Evolutionary conservation across 2,329 filamentous ascomycete genomes (phyloP).

Genomic region (Kalaharituber pfeilii): DNA sequence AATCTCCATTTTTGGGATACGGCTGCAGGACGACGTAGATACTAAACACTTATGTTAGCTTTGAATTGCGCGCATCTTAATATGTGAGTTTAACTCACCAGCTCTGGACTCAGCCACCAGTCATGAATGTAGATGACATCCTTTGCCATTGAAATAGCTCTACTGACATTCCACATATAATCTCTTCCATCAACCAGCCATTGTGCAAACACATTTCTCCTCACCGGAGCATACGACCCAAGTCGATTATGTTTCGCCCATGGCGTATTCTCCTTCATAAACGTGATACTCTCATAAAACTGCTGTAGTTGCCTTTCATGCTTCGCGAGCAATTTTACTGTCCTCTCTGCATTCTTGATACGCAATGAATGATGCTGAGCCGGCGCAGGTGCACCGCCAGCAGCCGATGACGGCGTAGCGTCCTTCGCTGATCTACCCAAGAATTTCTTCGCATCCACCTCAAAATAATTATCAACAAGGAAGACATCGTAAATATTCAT

Average conservation of each 20-base stretch:
- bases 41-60: constrained; percentile 28
- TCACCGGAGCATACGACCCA: constrained; percentile 80
- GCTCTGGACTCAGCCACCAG: constrained; percentile 94
- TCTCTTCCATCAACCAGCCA: constrained; percentile 95
- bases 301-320: constrained; percentile 80
- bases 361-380: constrained; percentile 70
- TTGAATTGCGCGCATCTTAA: not conserved
- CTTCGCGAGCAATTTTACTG: constrained; percentile 74
- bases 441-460: constrained; percentile 54
- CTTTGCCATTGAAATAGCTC: constrained; percentile 89
- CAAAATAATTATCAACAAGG: constrained; percentile 79
- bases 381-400: constrained; percentile 36
- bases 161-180: constrained; percentile 98
- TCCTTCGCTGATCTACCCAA: constrained; percentile 37
- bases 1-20: constrained; percentile 98
- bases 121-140: constrained; percentile 99
- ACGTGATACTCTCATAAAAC: constrained; percentile 80
- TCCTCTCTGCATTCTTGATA: constrained; percentile 79
- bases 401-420: constrained; percentile 43
- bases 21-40: constrained; percentile 79
- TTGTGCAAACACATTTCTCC: constrained; percentile 72
- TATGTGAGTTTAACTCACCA: constrained; percentile 28
- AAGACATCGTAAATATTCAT: constrained; percentile 99
- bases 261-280: constrained; percentile 65
- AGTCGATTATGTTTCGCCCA: constrained; percentile 79